These are phyloP conservation scores for Hemileia vastatrix DNA, from an alignment of 1,284 basidiomycete species.

Conservation along the genomic window DNA sequence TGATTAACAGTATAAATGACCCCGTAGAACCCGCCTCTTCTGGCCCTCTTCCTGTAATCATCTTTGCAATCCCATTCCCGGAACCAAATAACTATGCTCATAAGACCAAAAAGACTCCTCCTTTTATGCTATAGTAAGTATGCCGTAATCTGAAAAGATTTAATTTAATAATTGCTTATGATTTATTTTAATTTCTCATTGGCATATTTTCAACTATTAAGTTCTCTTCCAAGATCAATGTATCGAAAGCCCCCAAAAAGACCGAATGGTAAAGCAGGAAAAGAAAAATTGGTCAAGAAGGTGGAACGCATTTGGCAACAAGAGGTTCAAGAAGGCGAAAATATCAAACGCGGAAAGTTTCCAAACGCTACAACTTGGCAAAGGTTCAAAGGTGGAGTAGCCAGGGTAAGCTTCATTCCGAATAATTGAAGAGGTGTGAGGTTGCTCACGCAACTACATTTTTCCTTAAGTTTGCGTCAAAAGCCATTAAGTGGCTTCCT, in stretches of 20 bases:
- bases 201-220: no score
- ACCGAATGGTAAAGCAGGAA: slow-evolving; percentile 10
- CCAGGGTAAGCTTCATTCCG: neutral
- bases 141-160: neutral
- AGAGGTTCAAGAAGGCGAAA: slow-evolving; percentile 17
- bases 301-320: slow-evolving; percentile 21
- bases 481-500: slow-evolving; percentile 11
- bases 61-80: slow-evolving; percentile 20
- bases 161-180: no score
- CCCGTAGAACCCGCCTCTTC: neutral
- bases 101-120: slow-evolving; percentile 9
- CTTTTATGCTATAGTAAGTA: slow-evolving; percentile 17
- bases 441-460: neutral
- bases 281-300: slow-evolving; percentile 14
- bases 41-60: slow-evolving; percentile 7
- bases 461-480: slow-evolving; percentile 6
- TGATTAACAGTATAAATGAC: no score
- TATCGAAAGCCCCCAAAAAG: slow-evolving; percentile 10
- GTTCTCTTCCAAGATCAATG: slow-evolving; percentile 15
- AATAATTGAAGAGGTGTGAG: neutral
- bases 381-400: slow-evolving; percentile 11
- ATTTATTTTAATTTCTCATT: no score
- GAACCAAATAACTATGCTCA: neutral
- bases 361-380: slow-evolving; percentile 4
- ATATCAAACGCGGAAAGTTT: slow-evolving; percentile 13